These are phyloP conservation scores for Trametes cingulata DNA, from an alignment of 768 basidiomycete genomes.

Conservation along the genomic window DNA sequence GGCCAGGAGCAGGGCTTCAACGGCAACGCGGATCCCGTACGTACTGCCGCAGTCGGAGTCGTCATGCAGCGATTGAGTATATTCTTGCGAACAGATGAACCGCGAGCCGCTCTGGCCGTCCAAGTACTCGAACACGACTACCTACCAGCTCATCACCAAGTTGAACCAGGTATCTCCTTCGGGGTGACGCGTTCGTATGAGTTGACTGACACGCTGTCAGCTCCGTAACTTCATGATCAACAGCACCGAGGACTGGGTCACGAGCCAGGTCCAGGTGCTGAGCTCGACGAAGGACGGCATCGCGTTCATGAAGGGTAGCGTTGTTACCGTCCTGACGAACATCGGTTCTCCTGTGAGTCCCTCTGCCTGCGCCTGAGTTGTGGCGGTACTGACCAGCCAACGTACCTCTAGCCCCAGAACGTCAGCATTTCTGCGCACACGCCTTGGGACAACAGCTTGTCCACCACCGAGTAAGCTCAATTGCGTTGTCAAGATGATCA, in stretches of 20 bases:
- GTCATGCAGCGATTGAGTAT: background rate
- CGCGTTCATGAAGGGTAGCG: conserved; percentile 64
- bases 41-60: conserved; percentile 12
- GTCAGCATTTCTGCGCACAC: conserved; percentile 59
- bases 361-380: background rate
- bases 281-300: conserved; percentile 51
- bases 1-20: conserved; percentile 76
- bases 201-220: conserved; percentile 31
- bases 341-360: conserved; percentile 68
- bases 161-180: conserved; percentile 53
- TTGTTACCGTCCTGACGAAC: conserved; percentile 66
- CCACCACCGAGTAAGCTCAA: conserved; percentile 55
- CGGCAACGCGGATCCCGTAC: conserved; percentile 66
- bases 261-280: conserved; percentile 52
- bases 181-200: background rate
- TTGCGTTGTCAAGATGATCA: background rate
- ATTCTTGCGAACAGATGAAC: conserved; percentile 56
- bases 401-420: conserved; percentile 50
- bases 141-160: conserved; percentile 57
- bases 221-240: conserved; percentile 69
- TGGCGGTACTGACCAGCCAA: background rate
- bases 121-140: conserved; percentile 55
- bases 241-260: conserved; percentile 46
- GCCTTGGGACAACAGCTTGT: conserved; percentile 47
- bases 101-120: conserved; percentile 78